Base-by-base conservation (phyloP, 2,329 filamentous ascomycete genomes). In the Cordyceps sp. region DNA sequence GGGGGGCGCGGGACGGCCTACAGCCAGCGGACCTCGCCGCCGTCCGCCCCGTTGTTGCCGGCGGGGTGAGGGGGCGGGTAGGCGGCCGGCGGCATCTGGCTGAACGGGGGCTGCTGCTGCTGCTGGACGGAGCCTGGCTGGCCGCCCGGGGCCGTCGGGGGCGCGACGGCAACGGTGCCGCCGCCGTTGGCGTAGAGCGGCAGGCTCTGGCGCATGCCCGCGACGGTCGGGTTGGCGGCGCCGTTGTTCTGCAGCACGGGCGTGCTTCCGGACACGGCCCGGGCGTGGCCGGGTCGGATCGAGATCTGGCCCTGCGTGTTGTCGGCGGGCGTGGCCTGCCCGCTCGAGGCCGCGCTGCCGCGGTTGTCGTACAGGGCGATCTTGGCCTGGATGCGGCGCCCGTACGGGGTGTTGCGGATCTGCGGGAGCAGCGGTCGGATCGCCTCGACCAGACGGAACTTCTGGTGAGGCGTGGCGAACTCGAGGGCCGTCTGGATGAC, bases 401-500 rank as follows among this genome's bases (percentile, higher is more conserved):
- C 90, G 52, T 96, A 90, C 4, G 90, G 88, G 26, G 86, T 94
- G 45, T 82, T 78, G 40, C 86, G 83, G 40, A 96, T 92, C 26
- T 72, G 65, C 4, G 83, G 80, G 25, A 96, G 62, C 38, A 92
- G 76, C 1, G 86, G 84, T 25, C 85, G 82, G 45, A 96, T 85
- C 23, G 70, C 66, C 38, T 96, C 85, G 29, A 93, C 76, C 27
- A 98, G 66, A 29, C 73, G 72, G 36, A 66, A 61, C 57, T 88
- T 85, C 50, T 74, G 77, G 20, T 73, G 65, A 6, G 70, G 65
- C 33, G 85, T 82, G 10, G 81, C 73, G 47, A 83, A 86, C 46
- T 93, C 86, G 42, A 93, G 69, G 19, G 90, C 86, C 25, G 90
- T 98, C 64, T 98, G 90, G 25, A 98, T 82, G 41, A 98, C 90